phyloP scores from a whole-genome alignment of 1,284 basidiomycete genomes.

The Malassezia slooffiae region DNA sequence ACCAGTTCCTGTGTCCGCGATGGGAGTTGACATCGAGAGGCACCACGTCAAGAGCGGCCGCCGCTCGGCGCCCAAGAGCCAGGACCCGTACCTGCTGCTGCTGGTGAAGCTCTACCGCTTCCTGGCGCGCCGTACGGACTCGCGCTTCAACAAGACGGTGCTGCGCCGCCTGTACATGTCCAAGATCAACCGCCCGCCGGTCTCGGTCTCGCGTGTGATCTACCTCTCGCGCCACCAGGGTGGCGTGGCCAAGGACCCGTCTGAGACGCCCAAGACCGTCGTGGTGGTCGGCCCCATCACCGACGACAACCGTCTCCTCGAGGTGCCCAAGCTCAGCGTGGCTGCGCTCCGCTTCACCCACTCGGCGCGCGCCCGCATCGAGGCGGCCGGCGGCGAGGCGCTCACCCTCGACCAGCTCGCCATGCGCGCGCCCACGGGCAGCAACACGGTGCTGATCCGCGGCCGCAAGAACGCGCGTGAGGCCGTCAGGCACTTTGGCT shows the following conservation, averaged over 20 bases:
- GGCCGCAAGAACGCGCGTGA: conserved; percentile 88
- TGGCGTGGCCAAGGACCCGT: conserved; percentile 43
- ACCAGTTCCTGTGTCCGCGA: conserved; percentile 11
- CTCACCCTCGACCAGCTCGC: conserved; percentile 96
- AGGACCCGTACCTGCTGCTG: conserved; percentile 96
- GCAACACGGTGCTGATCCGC: conserved; percentile 84
- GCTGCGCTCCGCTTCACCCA: conserved; percentile 92
- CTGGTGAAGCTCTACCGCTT: conserved; percentile 99
- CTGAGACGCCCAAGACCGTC: conserved; percentile 58
- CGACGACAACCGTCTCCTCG: conserved; percentile 80
- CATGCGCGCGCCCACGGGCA: conserved; percentile 78
- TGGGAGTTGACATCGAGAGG: conserved; percentile 91
- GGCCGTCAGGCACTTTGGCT: conserved; percentile 85
- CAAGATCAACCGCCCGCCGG: conserved; percentile 91
- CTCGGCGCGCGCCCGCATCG: conserved; percentile 82
- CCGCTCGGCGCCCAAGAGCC: conserved; percentile 88
- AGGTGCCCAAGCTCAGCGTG: conserved; percentile 81
- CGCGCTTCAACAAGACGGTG: conserved; percentile 93
- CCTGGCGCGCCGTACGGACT: conserved; percentile 91
- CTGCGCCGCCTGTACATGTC: conserved; percentile 94
- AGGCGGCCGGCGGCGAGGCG: conserved; percentile 86
- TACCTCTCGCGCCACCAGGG: conserved; percentile 45
- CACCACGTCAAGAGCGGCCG: conserved; percentile 99
- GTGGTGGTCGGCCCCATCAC: conserved; percentile 87
- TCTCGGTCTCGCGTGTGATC: conserved; percentile 54